phyloP scores from a whole-genome alignment of 176 grass and related monocot species.

The Triticum timopheevii region DNA sequence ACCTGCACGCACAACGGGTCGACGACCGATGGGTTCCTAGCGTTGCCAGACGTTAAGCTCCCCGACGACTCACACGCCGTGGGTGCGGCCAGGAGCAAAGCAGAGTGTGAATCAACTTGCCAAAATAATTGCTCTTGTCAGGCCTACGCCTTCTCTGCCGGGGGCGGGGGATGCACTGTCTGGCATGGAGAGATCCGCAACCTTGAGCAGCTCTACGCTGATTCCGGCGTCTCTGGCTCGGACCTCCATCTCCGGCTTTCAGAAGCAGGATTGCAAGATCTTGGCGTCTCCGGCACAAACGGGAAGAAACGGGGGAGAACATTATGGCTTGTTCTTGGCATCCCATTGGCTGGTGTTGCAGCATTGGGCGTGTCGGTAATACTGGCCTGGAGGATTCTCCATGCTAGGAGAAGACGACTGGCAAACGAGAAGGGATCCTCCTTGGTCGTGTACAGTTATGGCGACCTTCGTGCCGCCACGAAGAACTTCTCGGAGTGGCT shows the following conservation, averaged over 20 bases:
- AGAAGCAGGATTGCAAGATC: too few relatives aligned
- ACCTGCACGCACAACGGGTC: background rate
- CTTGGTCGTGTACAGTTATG: background rate
- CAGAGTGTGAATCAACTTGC: slow-evolving; percentile 13
- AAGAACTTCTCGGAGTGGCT: slow-evolving; percentile 28
- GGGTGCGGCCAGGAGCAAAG: background rate
- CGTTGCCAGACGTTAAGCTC: background rate
- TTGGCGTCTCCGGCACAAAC: background rate
- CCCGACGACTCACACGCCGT: background rate
- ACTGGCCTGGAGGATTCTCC: background rate
- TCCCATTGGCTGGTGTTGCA: background rate
- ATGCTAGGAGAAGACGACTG: background rate
- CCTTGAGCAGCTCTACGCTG: background rate
- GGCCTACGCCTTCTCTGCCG: slow-evolving; percentile 13
- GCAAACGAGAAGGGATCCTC: background rate
- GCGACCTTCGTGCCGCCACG: slow-evolving; percentile 25
- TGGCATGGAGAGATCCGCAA: slow-evolving; percentile 25
- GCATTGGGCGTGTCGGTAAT: background rate
- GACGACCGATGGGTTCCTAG: background rate
- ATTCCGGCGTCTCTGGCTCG: background rate
- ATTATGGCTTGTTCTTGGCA: background rate
- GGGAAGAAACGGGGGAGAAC: background rate
- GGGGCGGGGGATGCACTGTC: background rate
- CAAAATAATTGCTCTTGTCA: slow-evolving; percentile 22
- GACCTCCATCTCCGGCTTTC: too few relatives aligned